A percentile compares a stretch with the other conserved stretches of the same genome.
phyloP scores from a whole-genome alignment of 495 filamentous ascomycete species.

The Trichoderma asperelloides region DNA sequence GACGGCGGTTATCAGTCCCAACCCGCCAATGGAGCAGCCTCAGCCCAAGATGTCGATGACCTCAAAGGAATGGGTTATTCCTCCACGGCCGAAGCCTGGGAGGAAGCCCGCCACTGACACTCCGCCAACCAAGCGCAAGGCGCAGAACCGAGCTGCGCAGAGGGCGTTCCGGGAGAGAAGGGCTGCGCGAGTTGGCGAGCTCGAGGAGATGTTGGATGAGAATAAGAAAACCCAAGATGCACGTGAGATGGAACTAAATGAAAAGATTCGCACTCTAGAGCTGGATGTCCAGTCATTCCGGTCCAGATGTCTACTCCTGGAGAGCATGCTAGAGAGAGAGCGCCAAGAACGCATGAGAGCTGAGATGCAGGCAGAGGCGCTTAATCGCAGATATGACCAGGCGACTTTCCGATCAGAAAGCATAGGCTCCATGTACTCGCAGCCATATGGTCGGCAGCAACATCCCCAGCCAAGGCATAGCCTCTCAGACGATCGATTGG shows the following conservation, averaged over 20 bases:
- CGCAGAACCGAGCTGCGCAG: slow-evolving; percentile 89
- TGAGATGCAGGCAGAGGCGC: slow-evolving; percentile 19
- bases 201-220: slow-evolving; percentile 75
- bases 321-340: slow-evolving; percentile 35
- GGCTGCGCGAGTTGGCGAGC: slow-evolving; percentile 73
- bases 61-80: slow-evolving; percentile 80
- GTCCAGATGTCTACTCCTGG: slow-evolving; percentile 31
- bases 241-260: slow-evolving; percentile 34
- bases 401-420: not conserved
- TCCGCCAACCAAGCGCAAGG: slow-evolving; percentile 84
- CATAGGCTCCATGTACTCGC: not conserved
- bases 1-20: slow-evolving; percentile 18
- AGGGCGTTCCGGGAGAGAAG: slow-evolving; percentile 81
- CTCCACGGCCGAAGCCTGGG: slow-evolving; percentile 84
- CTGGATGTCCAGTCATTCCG: slow-evolving; percentile 35
- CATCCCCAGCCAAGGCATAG: slow-evolving; percentile 15
- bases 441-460: not conserved
- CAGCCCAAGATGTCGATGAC: slow-evolving; percentile 45
- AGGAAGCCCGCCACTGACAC: slow-evolving; percentile 87
- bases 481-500: not conserved
- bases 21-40: slow-evolving; percentile 12
- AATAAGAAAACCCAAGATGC: slow-evolving; percentile 41
- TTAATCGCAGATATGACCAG: slow-evolving; percentile 12
- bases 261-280: slow-evolving; percentile 36
- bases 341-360: slow-evolving; percentile 21